phyloP scores from a whole-genome alignment of 2,329 filamentous ascomycete species.

The Fusarium ramigenum region DNA sequence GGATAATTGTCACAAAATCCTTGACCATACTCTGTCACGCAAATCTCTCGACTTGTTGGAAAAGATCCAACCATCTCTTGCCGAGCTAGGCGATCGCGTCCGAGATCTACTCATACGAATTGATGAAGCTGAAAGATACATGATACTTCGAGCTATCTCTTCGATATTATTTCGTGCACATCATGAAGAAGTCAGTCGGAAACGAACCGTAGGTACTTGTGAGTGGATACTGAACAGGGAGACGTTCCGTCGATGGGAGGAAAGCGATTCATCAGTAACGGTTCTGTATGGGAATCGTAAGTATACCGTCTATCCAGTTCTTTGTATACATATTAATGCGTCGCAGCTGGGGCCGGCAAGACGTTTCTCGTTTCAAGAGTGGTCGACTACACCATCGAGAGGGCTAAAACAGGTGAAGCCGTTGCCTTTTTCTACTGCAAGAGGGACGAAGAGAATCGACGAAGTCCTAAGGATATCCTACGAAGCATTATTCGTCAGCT shows the following conservation, averaged over 20 bases:
- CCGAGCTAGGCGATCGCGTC: accelerated
- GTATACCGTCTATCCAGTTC: no score
- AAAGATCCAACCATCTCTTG: accelerated
- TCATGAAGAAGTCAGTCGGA: accelerated
- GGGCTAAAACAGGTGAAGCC: accelerated
- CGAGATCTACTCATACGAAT: accelerated
- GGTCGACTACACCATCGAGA: accelerated
- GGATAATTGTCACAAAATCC: accelerated
- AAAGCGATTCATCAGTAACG: accelerated
- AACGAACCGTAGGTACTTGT: accelerated
- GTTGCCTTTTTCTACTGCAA: accelerated
- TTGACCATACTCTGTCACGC: accelerated
- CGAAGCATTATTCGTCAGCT: background rate
- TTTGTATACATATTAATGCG: no score
- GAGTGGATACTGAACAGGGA: accelerated
- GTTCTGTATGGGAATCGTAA: accelerated
- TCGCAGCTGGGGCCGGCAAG: accelerated
- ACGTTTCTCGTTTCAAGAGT: accelerated
- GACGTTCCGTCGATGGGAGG: accelerated
- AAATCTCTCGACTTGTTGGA: accelerated
- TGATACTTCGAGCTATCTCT: accelerated
- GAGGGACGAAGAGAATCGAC: background rate
- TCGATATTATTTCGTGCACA: accelerated
- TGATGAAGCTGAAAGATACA: accelerated
- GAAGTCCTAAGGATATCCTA: accelerated